These are phyloP conservation scores for Pestalotiopsis sp. DNA, from an alignment of 2,329 filamentous ascomycete genomes.

Conservation along the genomic window DNA sequence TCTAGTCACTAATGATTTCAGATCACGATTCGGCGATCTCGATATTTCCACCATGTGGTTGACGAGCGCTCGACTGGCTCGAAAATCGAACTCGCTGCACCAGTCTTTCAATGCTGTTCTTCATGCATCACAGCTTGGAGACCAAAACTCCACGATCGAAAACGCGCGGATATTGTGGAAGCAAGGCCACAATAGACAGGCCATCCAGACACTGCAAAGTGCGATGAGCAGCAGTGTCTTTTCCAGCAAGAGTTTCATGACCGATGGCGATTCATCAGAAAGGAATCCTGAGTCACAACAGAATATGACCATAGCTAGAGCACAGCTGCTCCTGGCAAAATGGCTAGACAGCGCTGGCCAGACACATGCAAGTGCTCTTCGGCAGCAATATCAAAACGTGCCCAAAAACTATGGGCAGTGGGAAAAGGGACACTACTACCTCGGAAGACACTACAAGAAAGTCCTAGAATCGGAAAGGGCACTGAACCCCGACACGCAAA, in stretches of 20 bases:
- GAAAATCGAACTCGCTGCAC: slow-evolving; percentile 81
- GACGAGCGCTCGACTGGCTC: slow-evolving; percentile 79
- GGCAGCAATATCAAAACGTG: slow-evolving; percentile 81
- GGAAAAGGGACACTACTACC: slow-evolving; percentile 97
- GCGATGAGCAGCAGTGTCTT: slow-evolving; percentile 85
- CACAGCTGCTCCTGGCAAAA: slow-evolving; percentile 88
- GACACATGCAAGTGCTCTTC: slow-evolving; percentile 79
- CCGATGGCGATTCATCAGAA: slow-evolving; percentile 39
- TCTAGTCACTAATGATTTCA: slow-evolving; percentile 36
- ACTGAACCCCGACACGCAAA: slow-evolving; percentile 76
- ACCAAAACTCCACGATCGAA: slow-evolving; percentile 89
- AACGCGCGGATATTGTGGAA: slow-evolving; percentile 93
- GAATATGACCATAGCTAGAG: slow-evolving; percentile 70
- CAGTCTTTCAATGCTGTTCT: slow-evolving; percentile 94
- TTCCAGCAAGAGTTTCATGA: slow-evolving; percentile 47
- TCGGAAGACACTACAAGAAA: slow-evolving; percentile 97
- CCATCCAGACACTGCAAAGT: slow-evolving; percentile 86
- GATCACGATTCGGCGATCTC: slow-evolving; percentile 64
- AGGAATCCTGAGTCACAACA: slow-evolving; percentile 51
- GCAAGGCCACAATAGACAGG: slow-evolving; percentile 90
- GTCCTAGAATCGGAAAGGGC: slow-evolving; percentile 86
- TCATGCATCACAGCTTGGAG: slow-evolving; percentile 81
- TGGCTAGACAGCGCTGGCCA: slow-evolving; percentile 97
- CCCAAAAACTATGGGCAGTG: slow-evolving; percentile 72
- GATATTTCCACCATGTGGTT: slow-evolving; percentile 88